Conservation (phyloP, 164 flowering plant species). For the Chimonanthus praecox region DNA sequence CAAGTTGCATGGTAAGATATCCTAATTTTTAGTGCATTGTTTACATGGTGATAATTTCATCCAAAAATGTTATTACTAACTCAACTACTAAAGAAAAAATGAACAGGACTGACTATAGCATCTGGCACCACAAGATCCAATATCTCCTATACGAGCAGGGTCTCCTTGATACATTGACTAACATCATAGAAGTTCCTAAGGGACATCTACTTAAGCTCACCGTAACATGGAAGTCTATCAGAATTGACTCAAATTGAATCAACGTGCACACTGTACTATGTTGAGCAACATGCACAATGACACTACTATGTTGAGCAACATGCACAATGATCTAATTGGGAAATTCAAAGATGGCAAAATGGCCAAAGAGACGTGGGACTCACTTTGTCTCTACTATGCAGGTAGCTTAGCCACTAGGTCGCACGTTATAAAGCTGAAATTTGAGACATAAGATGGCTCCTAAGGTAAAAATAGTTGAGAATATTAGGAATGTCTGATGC, state of each 20-base stretch:
- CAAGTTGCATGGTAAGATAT: too few species aligned
- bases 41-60: not conserved
- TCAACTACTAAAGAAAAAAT: not conserved
- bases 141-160: not conserved
- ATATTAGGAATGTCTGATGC: too few species aligned
- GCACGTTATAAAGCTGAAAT: too few species aligned
- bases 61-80: not conserved
- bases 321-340: too few species aligned
- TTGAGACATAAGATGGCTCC: too few species aligned
- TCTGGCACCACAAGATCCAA: constrained; percentile 1
- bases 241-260: not conserved
- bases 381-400: too few species aligned
- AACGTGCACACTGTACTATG: not conserved
- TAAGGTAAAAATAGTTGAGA: too few species aligned
- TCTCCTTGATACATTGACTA: not conserved
- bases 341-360: too few species aligned
- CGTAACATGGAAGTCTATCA: not conserved
- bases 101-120: not conserved
- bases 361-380: too few species aligned
- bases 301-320: not conserved
- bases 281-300: not conserved
- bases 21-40: too few species aligned
- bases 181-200: not conserved
- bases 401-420: too few species aligned
- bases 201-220: not conserved